phyloP scores from a whole-genome alignment of 768 basidiomycete species.

The Mycena haematopus region DNA sequence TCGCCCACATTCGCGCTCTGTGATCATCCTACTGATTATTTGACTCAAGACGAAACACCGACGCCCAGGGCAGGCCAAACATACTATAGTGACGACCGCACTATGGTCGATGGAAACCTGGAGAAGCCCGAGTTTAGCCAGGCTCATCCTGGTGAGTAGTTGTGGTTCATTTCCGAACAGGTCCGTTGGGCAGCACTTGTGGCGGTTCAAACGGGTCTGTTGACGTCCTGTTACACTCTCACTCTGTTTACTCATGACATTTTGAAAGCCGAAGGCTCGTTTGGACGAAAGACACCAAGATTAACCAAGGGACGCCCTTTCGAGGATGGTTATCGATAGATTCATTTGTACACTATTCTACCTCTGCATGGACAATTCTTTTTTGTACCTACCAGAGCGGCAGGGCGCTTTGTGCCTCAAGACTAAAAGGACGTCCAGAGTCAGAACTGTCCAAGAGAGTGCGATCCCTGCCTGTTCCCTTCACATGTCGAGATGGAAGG shows the following conservation, averaged over 20 bases:
- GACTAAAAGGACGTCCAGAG: too few relatives aligned
- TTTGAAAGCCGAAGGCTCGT: slow-evolving; percentile 33
- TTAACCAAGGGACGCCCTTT: slow-evolving; percentile 25
- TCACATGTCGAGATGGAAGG: too few relatives aligned
- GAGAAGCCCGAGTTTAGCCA: slow-evolving; percentile 47
- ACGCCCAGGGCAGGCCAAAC: slow-evolving; percentile 28
- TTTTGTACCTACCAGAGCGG: background rate
- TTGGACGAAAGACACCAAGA: slow-evolving; percentile 33
- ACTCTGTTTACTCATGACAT: slow-evolving; percentile 18
- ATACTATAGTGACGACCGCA: slow-evolving; percentile 42
- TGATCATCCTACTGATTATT: background rate
- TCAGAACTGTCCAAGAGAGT: too few relatives aligned
- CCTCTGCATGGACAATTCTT: slow-evolving; percentile 17
- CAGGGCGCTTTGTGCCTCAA: too few relatives aligned
- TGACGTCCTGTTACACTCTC: slow-evolving; percentile 10
- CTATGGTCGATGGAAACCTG: slow-evolving; percentile 36
- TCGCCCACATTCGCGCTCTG: background rate
- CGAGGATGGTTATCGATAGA: slow-evolving; percentile 23
- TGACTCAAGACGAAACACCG: slow-evolving; percentile 18
- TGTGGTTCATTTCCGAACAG: slow-evolving; percentile 30
- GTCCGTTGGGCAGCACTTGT: slow-evolving; percentile 35
- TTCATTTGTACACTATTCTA: slow-evolving; percentile 17
- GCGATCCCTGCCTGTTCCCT: too few relatives aligned
- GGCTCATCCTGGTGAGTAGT: slow-evolving; percentile 56
- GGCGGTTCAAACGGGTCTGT: slow-evolving; percentile 34